phyloP scores from a whole-genome alignment of 2,329 filamentous ascomycete genomes.

The Claviceps sp. region DNA sequence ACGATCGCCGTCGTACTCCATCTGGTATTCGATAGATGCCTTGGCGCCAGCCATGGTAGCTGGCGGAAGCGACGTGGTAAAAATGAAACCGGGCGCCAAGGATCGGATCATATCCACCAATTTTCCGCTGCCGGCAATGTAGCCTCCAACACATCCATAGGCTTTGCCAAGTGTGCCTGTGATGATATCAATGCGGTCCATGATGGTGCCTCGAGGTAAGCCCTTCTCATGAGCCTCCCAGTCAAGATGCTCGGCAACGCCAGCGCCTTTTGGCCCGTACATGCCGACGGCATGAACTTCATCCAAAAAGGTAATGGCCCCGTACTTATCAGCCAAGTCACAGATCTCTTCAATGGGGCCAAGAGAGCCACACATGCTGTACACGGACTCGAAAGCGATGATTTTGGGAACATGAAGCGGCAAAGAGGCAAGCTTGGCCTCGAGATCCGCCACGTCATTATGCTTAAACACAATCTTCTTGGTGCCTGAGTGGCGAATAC shows the following conservation, averaged over 20 bases:
- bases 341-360: constrained; percentile 93
- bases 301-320: constrained; percentile 91
- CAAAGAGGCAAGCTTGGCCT: constrained; percentile 80
- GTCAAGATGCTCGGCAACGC: constrained; percentile 94
- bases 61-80: constrained; percentile 91
- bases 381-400: constrained; percentile 96
- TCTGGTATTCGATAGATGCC: constrained; percentile 88
- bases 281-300: constrained; percentile 98
- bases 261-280: constrained; percentile 92
- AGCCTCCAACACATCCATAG: constrained; percentile 93
- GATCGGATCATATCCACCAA: constrained; percentile 90
- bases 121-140: constrained; percentile 80
- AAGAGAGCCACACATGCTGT: constrained; percentile 98
- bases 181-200: constrained; percentile 96
- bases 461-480: constrained; percentile 99
- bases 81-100: constrained; percentile 93
- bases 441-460: constrained; percentile 87
- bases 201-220: constrained; percentile 64
- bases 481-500: constrained; percentile 91
- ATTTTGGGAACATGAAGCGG: constrained; percentile 84
- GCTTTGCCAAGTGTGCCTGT: constrained; percentile 95
- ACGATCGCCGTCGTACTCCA: constrained; percentile 71
- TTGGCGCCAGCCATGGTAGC: constrained; percentile 93
- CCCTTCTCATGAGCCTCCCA: constrained; percentile 74
- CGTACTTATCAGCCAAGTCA: constrained; percentile 93